Evolutionary conservation across 164 flowering plant species (phyloP), one percentile per base, ranked within the genome.

Genomic region (Vitis labrusca): DNA sequence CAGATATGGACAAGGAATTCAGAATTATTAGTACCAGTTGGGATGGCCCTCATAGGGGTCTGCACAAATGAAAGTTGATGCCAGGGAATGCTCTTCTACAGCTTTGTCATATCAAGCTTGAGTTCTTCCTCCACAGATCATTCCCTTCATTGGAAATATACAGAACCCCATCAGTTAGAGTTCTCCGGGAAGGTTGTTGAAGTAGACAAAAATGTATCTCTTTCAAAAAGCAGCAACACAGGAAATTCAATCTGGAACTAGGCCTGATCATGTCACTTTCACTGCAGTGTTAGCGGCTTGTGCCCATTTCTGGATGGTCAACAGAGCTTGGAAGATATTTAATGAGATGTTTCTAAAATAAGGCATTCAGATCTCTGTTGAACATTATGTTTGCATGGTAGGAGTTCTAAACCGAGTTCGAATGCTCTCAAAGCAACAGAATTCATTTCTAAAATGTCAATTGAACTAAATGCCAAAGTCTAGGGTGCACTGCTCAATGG

Each of bases 381-480:
- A 92, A 82, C 97, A 92, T 64, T 87, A 88, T 86, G 93, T 97
- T 70, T 94, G 98, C 80, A 80, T 91, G 81, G 93, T 86, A 15
- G 91, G 82, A 56, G 93, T 79, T 68, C 78, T 92, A 50, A 82
- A 86, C 74, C 87, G 91, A 50, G 97, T 91, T 0, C 88, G 90
- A 52, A 86, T 70, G 83, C 86, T 89, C 64, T 65, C 82, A 95
- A 89, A 79, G 97, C 93, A 10, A 69, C 63, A 3, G 77, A 87
- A 3, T 84, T 91, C 59, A 73, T 94, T 15, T 77, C 79, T 59
- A 77, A 78, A 71, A 86, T 89, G 93, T 91, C 91, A n/a, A 64
- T 87, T 51, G 85, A 88, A 68, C 92, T 97, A 19, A 86, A 66
- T 74, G 88, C 92, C 7, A 85, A 83, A 73, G 88, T 86, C 65